A percentile compares a stretch with the other conserved stretches of the same genome.
Conservation (phyloP, 1,284 basidiomycete genomes). For the Sparassis latifolia region DNA sequence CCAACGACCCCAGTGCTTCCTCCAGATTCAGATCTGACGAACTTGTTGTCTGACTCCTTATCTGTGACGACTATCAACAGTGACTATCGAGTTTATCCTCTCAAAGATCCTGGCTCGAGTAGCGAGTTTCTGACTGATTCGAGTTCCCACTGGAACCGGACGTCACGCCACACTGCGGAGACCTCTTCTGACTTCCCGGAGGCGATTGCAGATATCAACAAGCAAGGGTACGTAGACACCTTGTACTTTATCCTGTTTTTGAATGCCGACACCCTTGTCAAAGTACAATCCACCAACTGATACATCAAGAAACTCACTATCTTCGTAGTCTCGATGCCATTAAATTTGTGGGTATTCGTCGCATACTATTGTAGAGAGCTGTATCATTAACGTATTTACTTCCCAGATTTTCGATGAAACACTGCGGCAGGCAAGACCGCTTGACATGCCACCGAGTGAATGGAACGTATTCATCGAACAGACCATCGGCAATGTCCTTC, state of each 20-base stretch:
- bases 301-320: constrained; percentile 88
- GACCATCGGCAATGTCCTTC: constrained; percentile 84
- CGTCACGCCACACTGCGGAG: too few relatives aligned
- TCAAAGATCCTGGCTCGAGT: constrained; percentile 49
- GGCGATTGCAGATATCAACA: constrained; percentile 85
- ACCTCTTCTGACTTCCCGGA: constrained; percentile 60
- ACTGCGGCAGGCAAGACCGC: constrained; percentile 63
- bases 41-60: constrained; percentile 13
- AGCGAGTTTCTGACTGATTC: constrained; percentile 67
- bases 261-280: background rate
- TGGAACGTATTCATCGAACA: constrained; percentile 81
- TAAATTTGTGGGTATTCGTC: constrained; percentile 48
- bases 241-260: background rate
- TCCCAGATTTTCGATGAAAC: constrained; percentile 72
- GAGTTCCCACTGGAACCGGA: constrained; percentile 66
- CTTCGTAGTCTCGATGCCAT: constrained; percentile 84
- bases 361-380: too few relatives aligned
- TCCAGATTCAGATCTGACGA: constrained; percentile 14
- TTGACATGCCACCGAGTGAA: constrained; percentile 59
- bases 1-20: too few relatives aligned
- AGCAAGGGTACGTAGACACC: constrained; percentile 40
- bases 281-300: constrained; percentile 89
- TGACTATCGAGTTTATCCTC: constrained; percentile 13
- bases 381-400: background rate
- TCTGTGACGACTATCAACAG: constrained; percentile 22